Conservation (phyloP, 148 eudicot species). For the Nepenthes mirabilis region DNA sequence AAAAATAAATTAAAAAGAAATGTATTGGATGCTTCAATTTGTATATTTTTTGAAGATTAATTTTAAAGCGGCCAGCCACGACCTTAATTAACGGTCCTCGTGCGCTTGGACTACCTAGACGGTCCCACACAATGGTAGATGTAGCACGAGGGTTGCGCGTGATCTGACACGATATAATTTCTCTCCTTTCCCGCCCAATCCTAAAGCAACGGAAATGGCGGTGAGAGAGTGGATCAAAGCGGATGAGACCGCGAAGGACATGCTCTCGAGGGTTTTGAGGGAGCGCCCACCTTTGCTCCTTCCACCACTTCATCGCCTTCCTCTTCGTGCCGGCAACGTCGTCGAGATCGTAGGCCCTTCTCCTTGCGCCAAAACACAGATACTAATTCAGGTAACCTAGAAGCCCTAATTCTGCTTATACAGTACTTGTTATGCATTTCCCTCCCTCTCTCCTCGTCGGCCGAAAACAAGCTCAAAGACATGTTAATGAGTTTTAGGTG, state of each 20-base stretch:
- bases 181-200: no score
- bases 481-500: conserved; percentile 25
- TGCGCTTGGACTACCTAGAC: no score
- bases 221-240: conserved; percentile 37
- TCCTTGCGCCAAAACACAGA: conserved; percentile 72
- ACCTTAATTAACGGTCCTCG: no score
- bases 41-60: no score
- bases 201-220: conserved; percentile 9
- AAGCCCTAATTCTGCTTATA: not conserved
- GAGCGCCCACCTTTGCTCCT: conserved; percentile 42
- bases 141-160: no score
- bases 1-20: no score
- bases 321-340: conserved; percentile 68
- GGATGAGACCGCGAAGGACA: conserved; percentile 49
- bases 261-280: conserved; percentile 29
- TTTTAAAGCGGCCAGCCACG: no score
- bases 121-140: no score
- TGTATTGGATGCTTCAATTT: no score
- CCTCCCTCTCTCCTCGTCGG: not conserved
- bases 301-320: conserved; percentile 74
- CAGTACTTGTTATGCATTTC: not conserved
- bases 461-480: not conserved
- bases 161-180: no score
- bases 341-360: conserved; percentile 77
- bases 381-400: conserved; percentile 49